phyloP scores from a whole-genome alignment of 2,329 filamentous ascomycete genomes.

The Lomentospora prolificans region DNA sequence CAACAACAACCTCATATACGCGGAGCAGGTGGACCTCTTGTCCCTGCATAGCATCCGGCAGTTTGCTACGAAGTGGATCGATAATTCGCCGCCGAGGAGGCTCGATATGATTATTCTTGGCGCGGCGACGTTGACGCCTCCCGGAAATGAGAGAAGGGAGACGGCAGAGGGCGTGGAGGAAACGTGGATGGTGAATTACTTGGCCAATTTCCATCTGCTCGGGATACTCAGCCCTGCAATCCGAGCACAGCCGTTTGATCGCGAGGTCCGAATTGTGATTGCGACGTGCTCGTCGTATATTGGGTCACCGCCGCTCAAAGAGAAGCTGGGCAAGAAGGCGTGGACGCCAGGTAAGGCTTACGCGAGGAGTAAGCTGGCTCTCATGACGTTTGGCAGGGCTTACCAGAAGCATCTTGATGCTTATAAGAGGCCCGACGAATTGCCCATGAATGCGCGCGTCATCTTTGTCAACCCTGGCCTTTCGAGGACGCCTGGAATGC shows the following conservation, averaged over 20 bases:
- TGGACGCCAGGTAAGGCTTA: constrained; percentile 51
- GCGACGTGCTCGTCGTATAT: constrained; percentile 86
- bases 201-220: constrained; percentile 91
- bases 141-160: constrained; percentile 45
- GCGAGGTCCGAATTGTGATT: constrained; percentile 83
- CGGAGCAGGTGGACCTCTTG: constrained; percentile 84
- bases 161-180: constrained; percentile 77
- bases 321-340: constrained; percentile 35
- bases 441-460: constrained; percentile 74
- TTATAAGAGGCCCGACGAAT: constrained; percentile 73
- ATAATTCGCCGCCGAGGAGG: constrained; percentile 80
- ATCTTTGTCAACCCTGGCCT: constrained; percentile 82
- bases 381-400: constrained; percentile 81
- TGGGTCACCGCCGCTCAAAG: constrained; percentile 56
- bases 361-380: constrained; percentile 61
- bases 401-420: constrained; percentile 87
- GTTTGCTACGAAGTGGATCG: constrained; percentile 97
- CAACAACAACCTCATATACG: constrained; percentile 81
- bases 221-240: constrained; percentile 86
- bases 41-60: constrained; percentile 83
- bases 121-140: constrained; percentile 66
- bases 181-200: constrained; percentile 90
- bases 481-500: constrained; percentile 75
- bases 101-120: constrained; percentile 88
- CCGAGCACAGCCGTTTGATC: constrained; percentile 81